These are phyloP conservation scores for Lactarius deliciosus DNA, from an alignment of 768 basidiomycete genomes.

Conservation along the genomic window DNA sequence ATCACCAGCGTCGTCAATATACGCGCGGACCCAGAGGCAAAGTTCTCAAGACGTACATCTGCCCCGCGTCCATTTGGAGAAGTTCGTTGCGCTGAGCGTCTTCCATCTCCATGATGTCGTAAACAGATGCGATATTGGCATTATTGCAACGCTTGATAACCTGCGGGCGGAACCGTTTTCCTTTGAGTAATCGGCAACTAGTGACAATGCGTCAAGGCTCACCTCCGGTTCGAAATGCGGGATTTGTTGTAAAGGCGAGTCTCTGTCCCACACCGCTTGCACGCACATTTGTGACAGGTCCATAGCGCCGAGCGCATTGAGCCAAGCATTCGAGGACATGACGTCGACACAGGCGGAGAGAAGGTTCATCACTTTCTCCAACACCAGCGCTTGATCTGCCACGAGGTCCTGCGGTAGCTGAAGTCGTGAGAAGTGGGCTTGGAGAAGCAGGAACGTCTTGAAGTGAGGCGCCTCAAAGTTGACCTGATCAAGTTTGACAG, in stretches of 20 bases:
- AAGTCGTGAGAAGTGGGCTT: constrained; percentile 94
- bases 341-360: constrained; percentile 96
- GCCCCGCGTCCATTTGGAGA: constrained; percentile 77
- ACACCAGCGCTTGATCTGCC: constrained; percentile 83
- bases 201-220: constrained; percentile 27
- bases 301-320: constrained; percentile 95
- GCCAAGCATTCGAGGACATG: constrained; percentile 95
- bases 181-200: background rate
- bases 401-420: constrained; percentile 91
- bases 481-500: constrained; percentile 81
- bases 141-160: constrained; percentile 83
- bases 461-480: constrained; percentile 96
- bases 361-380: constrained; percentile 88
- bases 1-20: constrained; percentile 28
- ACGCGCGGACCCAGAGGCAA: constrained; percentile 1
- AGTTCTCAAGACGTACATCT: constrained; percentile 67
- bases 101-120: constrained; percentile 99
- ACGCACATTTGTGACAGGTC: constrained; percentile 99
- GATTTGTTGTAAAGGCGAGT: constrained; percentile 92
- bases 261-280: constrained; percentile 96
- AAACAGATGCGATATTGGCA: constrained; percentile 82
- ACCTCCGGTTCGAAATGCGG: constrained; percentile 95
- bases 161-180: constrained; percentile 37
- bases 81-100: constrained; percentile 82
- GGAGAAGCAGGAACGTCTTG: constrained; percentile 96